These are phyloP conservation scores for Phytophthora cactorum DNA, from an alignment of 352 stramenopile species.

Conservation along the genomic window DNA sequence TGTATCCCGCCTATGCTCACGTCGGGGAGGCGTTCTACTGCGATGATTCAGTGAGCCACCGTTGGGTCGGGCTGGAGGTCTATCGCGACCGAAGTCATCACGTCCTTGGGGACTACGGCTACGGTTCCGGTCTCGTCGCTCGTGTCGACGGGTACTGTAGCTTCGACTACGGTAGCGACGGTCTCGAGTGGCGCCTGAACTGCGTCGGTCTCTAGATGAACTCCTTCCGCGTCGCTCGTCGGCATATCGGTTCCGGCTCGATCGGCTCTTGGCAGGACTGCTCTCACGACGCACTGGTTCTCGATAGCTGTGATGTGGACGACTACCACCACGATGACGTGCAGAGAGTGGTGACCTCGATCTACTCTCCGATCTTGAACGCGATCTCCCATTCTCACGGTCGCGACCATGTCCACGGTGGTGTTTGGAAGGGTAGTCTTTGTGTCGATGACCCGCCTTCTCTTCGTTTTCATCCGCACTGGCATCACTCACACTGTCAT, in stretches of 20 bases:
- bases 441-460: conserved; percentile 4
- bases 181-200: not conserved
- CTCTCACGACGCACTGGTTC: conserved; percentile 13
- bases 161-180: conserved; percentile 25
- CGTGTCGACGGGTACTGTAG: conserved; percentile 12
- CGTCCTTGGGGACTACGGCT: conserved; percentile 12
- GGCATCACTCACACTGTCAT: conserved; percentile 26
- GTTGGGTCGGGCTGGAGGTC: conserved; percentile 7
- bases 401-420: conserved; percentile 14
- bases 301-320: not conserved
- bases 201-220: conserved; percentile 17
- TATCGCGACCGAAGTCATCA: conserved; percentile 37
- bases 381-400: conserved; percentile 16
- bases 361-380: conserved; percentile 20
- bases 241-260: not conserved
- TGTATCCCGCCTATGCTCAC: not conserved
- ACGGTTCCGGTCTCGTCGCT: conserved; percentile 4
- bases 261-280: conserved; percentile 6
- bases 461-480: conserved; percentile 30
- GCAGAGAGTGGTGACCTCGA: conserved; percentile 19
- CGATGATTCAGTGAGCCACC: conserved; percentile 5
- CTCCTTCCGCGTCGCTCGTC: conserved; percentile 13
- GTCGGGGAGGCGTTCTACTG: conserved; percentile 27
- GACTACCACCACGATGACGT: not conserved
- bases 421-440: conserved; percentile 16